Conservation (phyloP, 2,329 filamentous ascomycete genomes). For the Sporothrix globosa region DNA sequence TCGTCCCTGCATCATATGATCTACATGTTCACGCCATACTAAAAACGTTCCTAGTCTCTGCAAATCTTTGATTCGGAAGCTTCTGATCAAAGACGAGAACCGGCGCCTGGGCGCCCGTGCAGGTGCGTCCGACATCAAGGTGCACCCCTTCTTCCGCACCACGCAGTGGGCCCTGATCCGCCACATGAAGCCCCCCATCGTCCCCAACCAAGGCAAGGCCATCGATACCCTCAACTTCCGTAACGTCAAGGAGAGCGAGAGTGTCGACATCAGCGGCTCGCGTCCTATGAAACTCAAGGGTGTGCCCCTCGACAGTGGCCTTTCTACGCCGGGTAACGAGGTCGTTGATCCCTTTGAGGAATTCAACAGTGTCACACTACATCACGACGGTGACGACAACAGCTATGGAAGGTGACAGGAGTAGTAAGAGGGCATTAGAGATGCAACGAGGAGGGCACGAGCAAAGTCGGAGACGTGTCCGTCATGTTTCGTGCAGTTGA, state of each 20-base stretch:
- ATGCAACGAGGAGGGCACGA: background rate
- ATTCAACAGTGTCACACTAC: constrained; percentile 96
- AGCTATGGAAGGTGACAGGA: constrained; percentile 37
- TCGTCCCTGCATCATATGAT: background rate
- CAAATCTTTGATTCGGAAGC: constrained; percentile 93
- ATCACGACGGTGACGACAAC: constrained; percentile 85
- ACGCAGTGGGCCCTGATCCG: constrained; percentile 97
- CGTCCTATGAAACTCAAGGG: constrained; percentile 65
- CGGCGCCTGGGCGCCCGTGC: constrained; percentile 89
- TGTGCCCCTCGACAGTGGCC: constrained; percentile 81
- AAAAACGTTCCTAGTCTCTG: constrained; percentile 66
- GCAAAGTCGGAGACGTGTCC: no score
- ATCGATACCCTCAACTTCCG: constrained; percentile 97
- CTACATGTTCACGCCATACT: constrained; percentile 20
- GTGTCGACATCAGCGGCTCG: constrained; percentile 77
- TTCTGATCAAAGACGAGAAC: constrained; percentile 97
- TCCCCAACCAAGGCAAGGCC: constrained; percentile 85
- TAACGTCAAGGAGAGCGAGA: constrained; percentile 96
- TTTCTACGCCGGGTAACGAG: constrained; percentile 83
- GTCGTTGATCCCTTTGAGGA: constrained; percentile 88
- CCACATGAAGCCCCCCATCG: constrained; percentile 97
- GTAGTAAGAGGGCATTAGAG: background rate
- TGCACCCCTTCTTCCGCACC: constrained; percentile 90
- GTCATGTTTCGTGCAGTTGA: background rate
- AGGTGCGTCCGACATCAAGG: constrained; percentile 95